These are phyloP conservation scores for Neurospora crassa DNA, from an alignment of 2,329 filamentous ascomycete species.

Conservation along the genomic window DNA sequence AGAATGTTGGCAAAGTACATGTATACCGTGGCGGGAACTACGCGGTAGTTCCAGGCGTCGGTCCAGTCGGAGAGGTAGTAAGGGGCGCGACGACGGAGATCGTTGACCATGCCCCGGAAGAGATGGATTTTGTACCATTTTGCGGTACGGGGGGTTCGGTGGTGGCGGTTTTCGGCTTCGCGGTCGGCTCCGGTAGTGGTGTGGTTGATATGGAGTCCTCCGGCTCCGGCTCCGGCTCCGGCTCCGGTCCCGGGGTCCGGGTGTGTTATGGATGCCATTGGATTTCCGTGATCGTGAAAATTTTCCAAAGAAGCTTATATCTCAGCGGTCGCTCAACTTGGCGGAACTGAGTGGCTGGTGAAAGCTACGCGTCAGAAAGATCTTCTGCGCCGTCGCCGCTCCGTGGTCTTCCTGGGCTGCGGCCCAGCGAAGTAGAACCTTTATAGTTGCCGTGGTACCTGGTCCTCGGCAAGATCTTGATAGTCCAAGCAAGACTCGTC, in stretches of 20 bases:
- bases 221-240: neutral
- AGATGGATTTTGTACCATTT: slow-evolving; percentile 66
- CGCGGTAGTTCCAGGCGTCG: slow-evolving; percentile 85
- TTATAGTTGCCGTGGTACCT: too few relatives aligned
- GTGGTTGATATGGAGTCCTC: neutral
- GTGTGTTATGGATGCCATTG: neutral
- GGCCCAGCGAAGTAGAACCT: neutral
- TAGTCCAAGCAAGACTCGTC: too few relatives aligned
- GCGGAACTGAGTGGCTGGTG: neutral
- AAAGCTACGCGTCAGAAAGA: neutral
- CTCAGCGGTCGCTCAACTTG: neutral
- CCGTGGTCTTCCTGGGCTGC: neutral
- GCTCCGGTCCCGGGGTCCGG: neutral
- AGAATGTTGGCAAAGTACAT: slow-evolving; percentile 94
- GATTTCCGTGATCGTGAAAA: neutral
- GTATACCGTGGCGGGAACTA: slow-evolving; percentile 78
- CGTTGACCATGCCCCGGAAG: slow-evolving; percentile 72
- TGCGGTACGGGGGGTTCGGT: neutral
- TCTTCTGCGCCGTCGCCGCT: neutral
- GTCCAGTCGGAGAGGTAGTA: slow-evolving; percentile 76
- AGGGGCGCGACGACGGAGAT: slow-evolving; percentile 63
- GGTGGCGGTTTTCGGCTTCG: neutral
- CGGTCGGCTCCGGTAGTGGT: neutral
- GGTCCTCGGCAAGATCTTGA: too few relatives aligned
- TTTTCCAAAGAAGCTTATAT: neutral